Base-by-base conservation (phyloP, 164 flowering plant species). In the Nymphaea colorata region DNA sequence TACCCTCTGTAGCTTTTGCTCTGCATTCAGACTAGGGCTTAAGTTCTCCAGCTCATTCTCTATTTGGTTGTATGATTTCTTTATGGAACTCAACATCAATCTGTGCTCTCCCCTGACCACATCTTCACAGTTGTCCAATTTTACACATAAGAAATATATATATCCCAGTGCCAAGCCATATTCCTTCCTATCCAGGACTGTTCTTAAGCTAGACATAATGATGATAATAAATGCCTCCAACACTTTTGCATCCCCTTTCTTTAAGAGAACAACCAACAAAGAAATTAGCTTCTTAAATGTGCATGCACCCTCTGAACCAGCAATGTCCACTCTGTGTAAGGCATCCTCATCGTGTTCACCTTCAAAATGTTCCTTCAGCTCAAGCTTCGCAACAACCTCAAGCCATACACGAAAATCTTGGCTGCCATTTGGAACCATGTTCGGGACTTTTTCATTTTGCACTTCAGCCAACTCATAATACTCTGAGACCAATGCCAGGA, bases 221-320 rank as follows among this genome's bases (percentile, higher is more conserved):
- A 84, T 66, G 41, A 75, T 64, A 43, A 97, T 98, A 69, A 89
- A 69, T 43, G 87, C 85, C 77, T 90, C 98, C 71, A 80, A 41
- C 14, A 95, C 59, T 43, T 72, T 51, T 10, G 69, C 15, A 60
- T 83, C 85, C 67, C 74, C 81, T 67, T 73, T 72, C 70, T 55
- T 78, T 69, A 86, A 64, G 47, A 81, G 53, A 74, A 73, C 61
- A 62, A 83, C 65, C 42, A 86, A 73, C 77, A 73, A 76, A 66
- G 71, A 85, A 44, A 82, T 72, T 63, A 89, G 70, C 72, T 82
- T 84, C 69, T 75, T 76, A 53, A 85, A 83, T 44, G 75, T 82
- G 16, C 79, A 68, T 70, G 74, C 76, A 68, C 70, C n/a, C 70
- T 64, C 3, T 18, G 76, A 66, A 47, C 1, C 68, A 17, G 64